Evolutionary conservation across 2,329 filamentous ascomycete genomes (phyloP).

Genomic region (Passalora sequoiae): DNA sequence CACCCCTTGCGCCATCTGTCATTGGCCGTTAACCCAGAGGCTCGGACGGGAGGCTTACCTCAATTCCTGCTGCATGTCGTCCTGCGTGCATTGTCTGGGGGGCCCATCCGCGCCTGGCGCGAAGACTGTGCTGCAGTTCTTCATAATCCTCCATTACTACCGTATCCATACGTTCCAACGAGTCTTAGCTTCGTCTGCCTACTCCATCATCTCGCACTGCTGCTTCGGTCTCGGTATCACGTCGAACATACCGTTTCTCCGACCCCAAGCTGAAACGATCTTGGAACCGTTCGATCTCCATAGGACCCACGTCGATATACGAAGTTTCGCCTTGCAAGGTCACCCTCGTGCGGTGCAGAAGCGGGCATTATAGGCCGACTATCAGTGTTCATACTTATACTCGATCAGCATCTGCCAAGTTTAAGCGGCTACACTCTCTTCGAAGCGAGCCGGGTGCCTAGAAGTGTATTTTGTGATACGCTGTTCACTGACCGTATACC

Average conservation of each 20-base stretch:
- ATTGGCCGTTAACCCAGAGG: constrained; percentile 22
- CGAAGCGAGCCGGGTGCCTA: constrained; percentile 12
- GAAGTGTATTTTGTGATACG: constrained; percentile 13
- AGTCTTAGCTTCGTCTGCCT: constrained; percentile 14
- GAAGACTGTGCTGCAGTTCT: constrained; percentile 16
- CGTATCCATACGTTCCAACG: no score
- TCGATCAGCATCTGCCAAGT: constrained; percentile 19
- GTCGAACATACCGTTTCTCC: constrained; percentile 23
- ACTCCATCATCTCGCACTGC: constrained; percentile 19
- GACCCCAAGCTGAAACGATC: constrained; percentile 27
- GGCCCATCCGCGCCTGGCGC: constrained; percentile 27
- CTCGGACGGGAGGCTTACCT: constrained; percentile 20
- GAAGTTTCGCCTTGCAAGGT: constrained; percentile 25
- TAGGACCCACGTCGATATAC: constrained; percentile 17
- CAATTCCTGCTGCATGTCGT: constrained; percentile 22
- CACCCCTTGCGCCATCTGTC: constrained; percentile 32
- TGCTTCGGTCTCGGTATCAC: constrained; percentile 21
- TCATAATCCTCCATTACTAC: constrained; percentile 8
- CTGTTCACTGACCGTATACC: constrained; percentile 1
- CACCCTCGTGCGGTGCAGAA: constrained; percentile 19
- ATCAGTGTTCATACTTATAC: constrained; percentile 20
- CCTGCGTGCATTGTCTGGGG: constrained; percentile 14
- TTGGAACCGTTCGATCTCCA: constrained; percentile 18
- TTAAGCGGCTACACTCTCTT: constrained; percentile 20
- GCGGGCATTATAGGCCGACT: constrained; percentile 19